Conservation (phyloP, 2,329 filamentous ascomycete species). For the Fusarium graminum region DNA sequence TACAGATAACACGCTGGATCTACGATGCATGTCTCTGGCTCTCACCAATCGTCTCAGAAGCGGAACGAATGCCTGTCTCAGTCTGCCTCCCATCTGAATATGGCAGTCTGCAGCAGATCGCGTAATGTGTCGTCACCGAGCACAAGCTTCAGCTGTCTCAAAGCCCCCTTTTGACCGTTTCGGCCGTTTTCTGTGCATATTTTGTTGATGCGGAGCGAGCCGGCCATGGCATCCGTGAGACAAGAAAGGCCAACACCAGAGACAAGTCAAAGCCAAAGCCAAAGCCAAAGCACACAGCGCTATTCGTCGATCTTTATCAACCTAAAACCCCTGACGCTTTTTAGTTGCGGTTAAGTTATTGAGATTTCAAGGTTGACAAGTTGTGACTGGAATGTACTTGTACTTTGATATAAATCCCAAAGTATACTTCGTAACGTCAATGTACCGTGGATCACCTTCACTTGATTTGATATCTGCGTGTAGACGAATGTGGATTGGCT, state of each 20-base stretch:
- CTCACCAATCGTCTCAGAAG: neutral
- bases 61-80: conserved; percentile 4
- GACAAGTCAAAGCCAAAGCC: conserved; percentile 14
- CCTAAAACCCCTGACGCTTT: conserved; percentile 12
- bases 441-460: neutral
- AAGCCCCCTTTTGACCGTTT: conserved; percentile 10
- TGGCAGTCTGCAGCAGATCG: neutral
- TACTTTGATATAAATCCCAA: neutral
- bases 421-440: neutral
- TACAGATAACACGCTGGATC: conserved; percentile 17
- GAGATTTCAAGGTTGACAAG: neutral
- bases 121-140: conserved; percentile 21
- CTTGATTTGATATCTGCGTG: conserved; percentile 2
- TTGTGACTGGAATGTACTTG: conserved; percentile 4
- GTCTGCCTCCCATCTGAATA: neutral
- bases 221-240: conserved; percentile 13
- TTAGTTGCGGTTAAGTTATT: conserved; percentile 9
- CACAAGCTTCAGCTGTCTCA: conserved; percentile 14
- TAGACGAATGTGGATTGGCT: conserved; percentile 19
- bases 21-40: conserved; percentile 36
- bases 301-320: conserved; percentile 21
- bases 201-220: conserved; percentile 27
- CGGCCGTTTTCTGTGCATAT: conserved; percentile 5
- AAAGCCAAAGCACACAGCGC: conserved; percentile 8
- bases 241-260: neutral